phyloP scores from a whole-genome alignment of 2,329 filamentous ascomycete species.

The Talaromyces pinophilus region DNA sequence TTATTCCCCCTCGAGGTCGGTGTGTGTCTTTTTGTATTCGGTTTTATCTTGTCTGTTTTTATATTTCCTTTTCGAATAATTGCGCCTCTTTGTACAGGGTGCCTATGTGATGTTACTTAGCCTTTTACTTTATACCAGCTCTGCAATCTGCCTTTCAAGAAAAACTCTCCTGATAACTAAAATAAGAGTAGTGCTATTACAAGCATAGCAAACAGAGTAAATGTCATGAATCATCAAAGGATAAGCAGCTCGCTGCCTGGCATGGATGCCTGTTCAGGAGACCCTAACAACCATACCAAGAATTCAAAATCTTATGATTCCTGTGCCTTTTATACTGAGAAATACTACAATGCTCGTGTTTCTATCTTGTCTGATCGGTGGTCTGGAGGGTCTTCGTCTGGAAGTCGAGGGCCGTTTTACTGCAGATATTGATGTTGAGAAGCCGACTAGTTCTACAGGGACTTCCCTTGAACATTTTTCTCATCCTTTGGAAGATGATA shows the following conservation, averaged over 20 bases:
- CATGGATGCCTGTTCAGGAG: neutral
- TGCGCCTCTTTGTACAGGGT: slow-evolving; percentile 11
- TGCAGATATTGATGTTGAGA: neutral
- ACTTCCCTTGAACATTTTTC: neutral
- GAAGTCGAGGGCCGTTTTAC: neutral
- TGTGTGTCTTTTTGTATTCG: neutral
- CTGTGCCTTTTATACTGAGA: neutral
- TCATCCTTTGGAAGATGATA: neutral
- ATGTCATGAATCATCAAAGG: neutral
- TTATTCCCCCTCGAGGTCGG: slow-evolving; percentile 20
- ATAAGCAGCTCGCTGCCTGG: neutral
- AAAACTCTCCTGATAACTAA: neutral
- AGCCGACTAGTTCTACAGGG: neutral
- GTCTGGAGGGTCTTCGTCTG: neutral
- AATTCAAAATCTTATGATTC: neutral
- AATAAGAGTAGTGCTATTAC: neutral
- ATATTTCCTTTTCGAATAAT: slow-evolving; percentile 15
- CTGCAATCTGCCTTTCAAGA: neutral
- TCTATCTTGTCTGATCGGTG: neutral
- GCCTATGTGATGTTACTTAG: slow-evolving; percentile 5
- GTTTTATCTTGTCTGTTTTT: slow-evolving; percentile 8
- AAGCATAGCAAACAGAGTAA: neutral
- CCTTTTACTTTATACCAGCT: slow-evolving; percentile 10
- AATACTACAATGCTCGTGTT: neutral
- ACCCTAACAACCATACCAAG: neutral